Base-by-base conservation (phyloP, 768 basidiomycete genomes). In the Pisolithus tinctorius region DNA sequence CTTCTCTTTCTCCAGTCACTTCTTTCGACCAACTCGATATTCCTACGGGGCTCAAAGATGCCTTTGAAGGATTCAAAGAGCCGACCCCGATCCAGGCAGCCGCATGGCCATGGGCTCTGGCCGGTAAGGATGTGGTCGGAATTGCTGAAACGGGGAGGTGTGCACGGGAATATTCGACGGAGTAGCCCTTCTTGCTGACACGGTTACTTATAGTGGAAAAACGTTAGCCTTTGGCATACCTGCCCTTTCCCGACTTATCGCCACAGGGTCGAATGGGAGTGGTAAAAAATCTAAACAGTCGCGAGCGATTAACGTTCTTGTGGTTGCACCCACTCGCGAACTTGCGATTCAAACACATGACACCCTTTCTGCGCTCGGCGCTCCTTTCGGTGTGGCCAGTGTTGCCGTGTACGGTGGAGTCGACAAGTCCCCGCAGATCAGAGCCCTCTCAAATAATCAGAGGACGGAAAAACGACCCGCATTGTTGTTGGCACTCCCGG, bases 401-500 rank as follows among this genome's bases (percentile, higher is more conserved):
- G 88, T 95, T 16, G 94, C 93, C 37, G 75, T 97, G 17, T 98
- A 88, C 63, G 96, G 96, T 29, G 96, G 96, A n/a, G 92, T 96
- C 17, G 81, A 88, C 36, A 97, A 97, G 69, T 82, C 82, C 30
- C 77, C 82, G 8, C 96, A 98, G 67, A 74, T 86, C 45, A 77
- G 78, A 48, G 78, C 82, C 61, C 71, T 96, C 39, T 76, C 74
- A 67, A 78, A 79, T 55, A 67, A 69, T 55, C 74, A 52, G 73
- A 80, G 67, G 69, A 69, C 48, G 71, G 76, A 59, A 76, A 74
- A 56, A 64, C 67, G 6, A 84, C 84, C 9, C 77, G 84, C 45
- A 86, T 98, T 50, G 83, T 98, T 29, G 93, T 97, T 4, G 96
- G 95, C 6, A 99, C 96, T 0, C 96, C 96, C 0, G 96, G 96